These are phyloP conservation scores for Lenzites betulinus DNA, from an alignment of 768 basidiomycete genomes.

Conservation along the genomic window DNA sequence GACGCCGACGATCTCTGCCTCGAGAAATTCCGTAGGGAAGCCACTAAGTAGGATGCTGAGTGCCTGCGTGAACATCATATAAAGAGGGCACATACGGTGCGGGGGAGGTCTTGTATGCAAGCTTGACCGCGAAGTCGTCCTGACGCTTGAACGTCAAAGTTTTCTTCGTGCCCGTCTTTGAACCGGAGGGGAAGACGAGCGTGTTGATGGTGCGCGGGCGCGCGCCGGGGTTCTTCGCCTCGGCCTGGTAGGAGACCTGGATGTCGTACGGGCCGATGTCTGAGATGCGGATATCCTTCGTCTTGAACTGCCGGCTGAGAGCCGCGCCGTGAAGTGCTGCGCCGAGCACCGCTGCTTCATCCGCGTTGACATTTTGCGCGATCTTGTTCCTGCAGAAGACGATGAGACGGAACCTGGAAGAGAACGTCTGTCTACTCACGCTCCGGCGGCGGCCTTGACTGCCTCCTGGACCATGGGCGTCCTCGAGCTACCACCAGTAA, in stretches of 20 bases:
- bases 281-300: constrained; percentile 86
- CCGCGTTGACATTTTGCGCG: constrained; percentile 93
- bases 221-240: constrained; percentile 48
- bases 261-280: constrained; percentile 78
- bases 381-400: constrained; percentile 63
- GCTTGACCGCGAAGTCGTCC: constrained; percentile 76
- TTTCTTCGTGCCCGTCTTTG: constrained; percentile 82
- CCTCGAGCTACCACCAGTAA: constrained; percentile 89
- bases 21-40: constrained; percentile 72
- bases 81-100: constrained; percentile 52
- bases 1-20: constrained; percentile 73
- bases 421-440: constrained; percentile 45
- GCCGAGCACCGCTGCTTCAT: constrained; percentile 91
- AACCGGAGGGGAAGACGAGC: constrained; percentile 73
- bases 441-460: constrained; percentile 75
- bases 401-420: neutral
- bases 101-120: constrained; percentile 71
- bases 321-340: constrained; percentile 92
- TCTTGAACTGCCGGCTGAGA: constrained; percentile 89
- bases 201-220: constrained; percentile 73
- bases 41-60: constrained; percentile 44
- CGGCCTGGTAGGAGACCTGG: constrained; percentile 75
- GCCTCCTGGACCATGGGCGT: constrained; percentile 91
- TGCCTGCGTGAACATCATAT: neutral
- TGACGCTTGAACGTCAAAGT: constrained; percentile 83